These are phyloP conservation scores for Hypoxylon sp. DNA, from an alignment of 2,329 filamentous ascomycete genomes.

Conservation along the genomic window DNA sequence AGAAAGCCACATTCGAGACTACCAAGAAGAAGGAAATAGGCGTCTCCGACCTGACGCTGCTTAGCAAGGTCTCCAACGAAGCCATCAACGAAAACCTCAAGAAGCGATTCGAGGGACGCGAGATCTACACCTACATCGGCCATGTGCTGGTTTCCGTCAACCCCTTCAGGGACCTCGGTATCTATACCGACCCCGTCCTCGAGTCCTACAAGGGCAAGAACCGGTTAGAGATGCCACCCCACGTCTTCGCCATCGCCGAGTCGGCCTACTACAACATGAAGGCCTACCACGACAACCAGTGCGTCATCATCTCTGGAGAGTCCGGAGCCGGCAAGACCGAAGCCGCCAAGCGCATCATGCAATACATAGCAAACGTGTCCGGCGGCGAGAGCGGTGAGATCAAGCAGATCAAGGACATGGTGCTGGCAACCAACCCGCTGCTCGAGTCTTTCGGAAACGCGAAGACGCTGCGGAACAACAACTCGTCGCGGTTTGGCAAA, in stretches of 20 bases:
- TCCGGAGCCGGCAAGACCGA: constrained; percentile 98
- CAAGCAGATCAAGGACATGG: constrained; percentile 98
- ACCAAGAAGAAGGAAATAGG: constrained; percentile 99
- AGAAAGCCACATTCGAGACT: constrained; percentile 94
- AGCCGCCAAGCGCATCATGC: constrained; percentile 98
- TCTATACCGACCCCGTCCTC: constrained; percentile 94
- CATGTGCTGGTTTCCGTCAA: constrained; percentile 99
- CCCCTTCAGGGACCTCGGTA: constrained; percentile 94
- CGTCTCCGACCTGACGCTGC: constrained; percentile 94
- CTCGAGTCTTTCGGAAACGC: constrained; percentile 98
- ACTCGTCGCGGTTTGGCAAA: constrained; percentile 97
- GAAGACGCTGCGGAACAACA: constrained; percentile 98
- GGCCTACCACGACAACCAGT: constrained; percentile 98
- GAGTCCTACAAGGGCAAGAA: constrained; percentile 97
- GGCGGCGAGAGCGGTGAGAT: constrained; percentile 86
- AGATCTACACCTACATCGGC: constrained; percentile 99
- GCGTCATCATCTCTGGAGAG: constrained; percentile 98
- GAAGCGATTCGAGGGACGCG: constrained; percentile 94
- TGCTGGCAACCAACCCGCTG: constrained; percentile 95
- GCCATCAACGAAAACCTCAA: constrained; percentile 99
- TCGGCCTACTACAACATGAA: constrained; percentile 99
- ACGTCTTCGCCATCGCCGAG: constrained; percentile 97
- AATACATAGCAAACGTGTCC: constrained; percentile 98
- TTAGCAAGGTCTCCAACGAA: constrained; percentile 99
- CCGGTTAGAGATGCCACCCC: constrained; percentile 90